Conservation (phyloP, 2,329 filamentous ascomycete species). For the Fusarium robinianum region DNA sequence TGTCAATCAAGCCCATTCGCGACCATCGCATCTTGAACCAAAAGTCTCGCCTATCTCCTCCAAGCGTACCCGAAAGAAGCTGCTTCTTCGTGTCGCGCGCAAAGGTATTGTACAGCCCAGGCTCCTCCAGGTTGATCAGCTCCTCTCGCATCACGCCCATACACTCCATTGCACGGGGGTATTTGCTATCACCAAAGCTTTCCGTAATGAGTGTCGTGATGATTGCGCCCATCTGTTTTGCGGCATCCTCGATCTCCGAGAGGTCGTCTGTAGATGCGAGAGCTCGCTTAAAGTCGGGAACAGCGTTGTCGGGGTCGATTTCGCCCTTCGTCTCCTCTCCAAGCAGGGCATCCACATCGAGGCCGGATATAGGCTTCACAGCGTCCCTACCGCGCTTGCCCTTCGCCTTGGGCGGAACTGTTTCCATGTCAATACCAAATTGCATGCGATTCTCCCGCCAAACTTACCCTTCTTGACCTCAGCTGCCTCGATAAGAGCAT, state of each 20-base stretch:
- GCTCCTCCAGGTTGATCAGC: slow-evolving; percentile 74
- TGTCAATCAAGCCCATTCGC: slow-evolving; percentile 74
- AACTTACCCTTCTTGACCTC: slow-evolving; percentile 78
- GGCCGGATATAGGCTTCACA: slow-evolving; percentile 83
- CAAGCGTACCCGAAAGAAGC: slow-evolving; percentile 69
- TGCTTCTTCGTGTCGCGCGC: slow-evolving; percentile 72
- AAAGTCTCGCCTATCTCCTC: slow-evolving; percentile 78
- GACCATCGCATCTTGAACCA: slow-evolving; percentile 75
- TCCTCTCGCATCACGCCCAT: slow-evolving; percentile 79
- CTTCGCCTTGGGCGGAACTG: slow-evolving; percentile 79
- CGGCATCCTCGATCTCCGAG: slow-evolving; percentile 66
- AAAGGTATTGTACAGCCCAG: slow-evolving; percentile 76
- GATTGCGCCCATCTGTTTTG: slow-evolving; percentile 74
- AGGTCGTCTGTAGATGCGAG: slow-evolving; percentile 65
- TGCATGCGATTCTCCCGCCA: not conserved
- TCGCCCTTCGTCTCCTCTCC: slow-evolving; percentile 52
- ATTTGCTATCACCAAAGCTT: slow-evolving; percentile 76
- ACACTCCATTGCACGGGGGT: slow-evolving; percentile 75
- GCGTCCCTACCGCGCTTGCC: slow-evolving; percentile 71
- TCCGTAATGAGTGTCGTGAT: slow-evolving; percentile 69
- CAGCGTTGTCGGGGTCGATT: slow-evolving; percentile 71
- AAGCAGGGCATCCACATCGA: slow-evolving; percentile 85
- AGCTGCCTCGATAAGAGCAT: slow-evolving; percentile 68
- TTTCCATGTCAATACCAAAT: slow-evolving; percentile 20
- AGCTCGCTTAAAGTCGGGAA: slow-evolving; percentile 88